Evolutionary conservation across 305 asterid genomes (phyloP).

Genomic region (Plantago coronopus): DNA sequence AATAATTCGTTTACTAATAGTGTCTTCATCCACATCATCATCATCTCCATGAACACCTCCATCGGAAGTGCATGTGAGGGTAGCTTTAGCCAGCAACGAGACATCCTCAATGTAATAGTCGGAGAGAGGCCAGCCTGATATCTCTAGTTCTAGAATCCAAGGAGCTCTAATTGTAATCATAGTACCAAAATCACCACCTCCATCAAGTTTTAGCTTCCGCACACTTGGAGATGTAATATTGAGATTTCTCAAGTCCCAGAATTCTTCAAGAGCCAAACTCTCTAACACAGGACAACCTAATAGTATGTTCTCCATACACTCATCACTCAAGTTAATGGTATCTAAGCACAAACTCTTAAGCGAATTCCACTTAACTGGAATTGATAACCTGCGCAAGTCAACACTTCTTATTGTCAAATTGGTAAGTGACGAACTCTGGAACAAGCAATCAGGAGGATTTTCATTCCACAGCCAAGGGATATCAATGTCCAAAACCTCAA

Average conservation of each 20-base stretch:
- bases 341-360: neutral
- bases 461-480: neutral
- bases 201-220: neutral
- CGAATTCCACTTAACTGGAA: neutral
- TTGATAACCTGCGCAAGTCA: neutral
- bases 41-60: too few relatives aligned
- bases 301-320: neutral
- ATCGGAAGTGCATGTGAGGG: neutral
- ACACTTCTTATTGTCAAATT: neutral
- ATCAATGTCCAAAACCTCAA: neutral
- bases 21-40: too few relatives aligned
- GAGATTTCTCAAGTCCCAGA: neutral
- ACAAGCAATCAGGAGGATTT: neutral
- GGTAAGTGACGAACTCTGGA: neutral
- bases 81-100: neutral
- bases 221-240: neutral
- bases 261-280: neutral
- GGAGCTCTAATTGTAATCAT: neutral
- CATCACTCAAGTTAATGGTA: neutral
- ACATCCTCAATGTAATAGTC: neutral
- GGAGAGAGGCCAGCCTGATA: neutral
- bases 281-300: constrained; percentile 1
- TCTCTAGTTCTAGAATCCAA: neutral
- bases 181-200: neutral
- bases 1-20: neutral